Percentiles rank a stretch among this genome's conserved stretches.
Conservation (phyloP, 257 asterid species). For the Solanum ossicruentum region DNA sequence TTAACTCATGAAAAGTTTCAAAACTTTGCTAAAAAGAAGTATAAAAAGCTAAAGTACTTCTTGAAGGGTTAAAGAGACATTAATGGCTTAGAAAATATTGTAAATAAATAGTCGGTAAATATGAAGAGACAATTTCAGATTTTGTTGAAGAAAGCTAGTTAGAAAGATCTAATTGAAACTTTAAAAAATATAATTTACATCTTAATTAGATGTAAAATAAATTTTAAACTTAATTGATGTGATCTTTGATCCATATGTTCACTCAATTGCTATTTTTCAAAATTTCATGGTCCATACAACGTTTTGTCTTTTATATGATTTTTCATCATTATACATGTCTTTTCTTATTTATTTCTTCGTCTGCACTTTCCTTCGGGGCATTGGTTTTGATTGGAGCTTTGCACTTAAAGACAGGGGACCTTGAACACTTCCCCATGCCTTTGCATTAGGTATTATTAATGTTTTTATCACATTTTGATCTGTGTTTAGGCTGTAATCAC, state of each 20-base stretch:
- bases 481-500: constrained; percentile 63
- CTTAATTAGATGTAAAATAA: not conserved
- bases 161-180: not conserved
- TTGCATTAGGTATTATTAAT: not conserved
- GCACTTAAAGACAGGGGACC: not conserved
- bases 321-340: not conserved
- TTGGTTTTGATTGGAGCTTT: not conserved
- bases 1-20: too few relatives aligned
- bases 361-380: not conserved
- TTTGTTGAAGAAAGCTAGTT: not conserved
- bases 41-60: too few relatives aligned
- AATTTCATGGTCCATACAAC: not conserved
- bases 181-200: not conserved
- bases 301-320: not conserved
- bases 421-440: not conserved
- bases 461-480: not conserved
- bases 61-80: too few relatives aligned
- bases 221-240: not conserved
- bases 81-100: not conserved
- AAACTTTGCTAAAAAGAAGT: too few relatives aligned
- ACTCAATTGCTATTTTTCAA: not conserved
- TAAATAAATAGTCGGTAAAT: not conserved
- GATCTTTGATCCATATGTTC: not conserved
- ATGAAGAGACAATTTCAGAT: not conserved
- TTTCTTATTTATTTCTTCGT: not conserved